phyloP scores from a whole-genome alignment of 257 asterid species.

The Rhazya stricta region DNA sequence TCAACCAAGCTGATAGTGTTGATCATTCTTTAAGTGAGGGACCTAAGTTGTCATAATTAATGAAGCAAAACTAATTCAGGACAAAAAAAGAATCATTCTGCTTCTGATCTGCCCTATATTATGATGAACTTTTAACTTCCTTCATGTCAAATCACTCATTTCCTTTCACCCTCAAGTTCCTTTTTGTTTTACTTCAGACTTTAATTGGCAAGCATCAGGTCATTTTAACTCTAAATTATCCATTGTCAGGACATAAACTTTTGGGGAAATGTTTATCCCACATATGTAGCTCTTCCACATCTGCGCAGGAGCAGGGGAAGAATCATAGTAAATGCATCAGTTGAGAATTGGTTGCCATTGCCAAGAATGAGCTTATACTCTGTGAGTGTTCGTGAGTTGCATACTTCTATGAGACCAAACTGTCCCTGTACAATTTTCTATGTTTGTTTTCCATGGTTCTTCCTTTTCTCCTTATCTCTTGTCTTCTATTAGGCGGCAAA shows the following conservation, averaged over 20 bases:
- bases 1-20: neutral
- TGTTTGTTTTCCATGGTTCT: neutral
- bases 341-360: conserved; percentile 85
- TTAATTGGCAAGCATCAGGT: too few species aligned
- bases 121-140: neutral
- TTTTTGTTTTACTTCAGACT: neutral
- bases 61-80: neutral
- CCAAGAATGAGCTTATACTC: conserved; percentile 95
- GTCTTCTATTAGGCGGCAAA: conserved; percentile 60
- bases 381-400: conserved; percentile 34
- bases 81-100: neutral
- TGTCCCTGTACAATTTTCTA: neutral
- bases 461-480: neutral
- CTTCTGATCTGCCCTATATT: neutral
- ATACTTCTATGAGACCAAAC: neutral
- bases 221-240: neutral
- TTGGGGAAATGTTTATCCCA: conserved; percentile 96
- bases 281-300: conserved; percentile 80
- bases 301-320: conserved; percentile 66
- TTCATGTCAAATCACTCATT: too few species aligned
- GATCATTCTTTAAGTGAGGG: neutral
- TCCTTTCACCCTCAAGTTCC: neutral
- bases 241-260: conserved; percentile 73
- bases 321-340: conserved; percentile 76
- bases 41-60: neutral